phyloP scores from a whole-genome alignment of 2,329 filamentous ascomycete species.

The Fusarium hostae region DNA sequence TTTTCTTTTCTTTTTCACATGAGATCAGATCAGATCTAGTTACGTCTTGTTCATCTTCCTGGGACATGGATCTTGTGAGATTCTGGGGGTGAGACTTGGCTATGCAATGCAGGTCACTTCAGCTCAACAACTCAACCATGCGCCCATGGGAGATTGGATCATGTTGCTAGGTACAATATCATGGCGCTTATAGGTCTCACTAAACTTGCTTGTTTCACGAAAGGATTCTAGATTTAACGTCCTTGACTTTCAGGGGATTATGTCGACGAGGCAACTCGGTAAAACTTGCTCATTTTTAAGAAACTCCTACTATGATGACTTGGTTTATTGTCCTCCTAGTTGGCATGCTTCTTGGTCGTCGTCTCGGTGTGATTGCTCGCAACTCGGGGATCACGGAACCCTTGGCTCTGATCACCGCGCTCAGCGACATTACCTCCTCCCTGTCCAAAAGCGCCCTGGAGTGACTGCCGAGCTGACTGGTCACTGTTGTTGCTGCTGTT shows the following conservation, averaged over 20 bases:
- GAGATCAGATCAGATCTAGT: neutral
- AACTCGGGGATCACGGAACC: constrained; percentile 21
- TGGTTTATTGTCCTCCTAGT: constrained; percentile 7
- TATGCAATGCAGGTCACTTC: neutral
- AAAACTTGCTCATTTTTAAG: neutral
- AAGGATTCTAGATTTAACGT: neutral
- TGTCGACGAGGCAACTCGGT: neutral
- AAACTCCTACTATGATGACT: constrained; percentile 22
- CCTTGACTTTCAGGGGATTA: neutral
- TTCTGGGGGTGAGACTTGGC: neutral
- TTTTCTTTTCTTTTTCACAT: neutral
- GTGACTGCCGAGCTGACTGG: neutral
- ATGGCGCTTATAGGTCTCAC: neutral
- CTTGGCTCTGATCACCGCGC: constrained; percentile 16
- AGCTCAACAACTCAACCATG: constrained; percentile 25
- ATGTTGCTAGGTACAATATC: neutral
- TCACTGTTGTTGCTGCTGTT: neutral
- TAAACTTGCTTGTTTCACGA: neutral
- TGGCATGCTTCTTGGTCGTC: constrained; percentile 9
- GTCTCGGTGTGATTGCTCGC: constrained; percentile 33
- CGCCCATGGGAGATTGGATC: constrained; percentile 29
- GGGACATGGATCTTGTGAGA: neutral
- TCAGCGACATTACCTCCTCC: constrained; percentile 23
- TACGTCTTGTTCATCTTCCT: neutral
- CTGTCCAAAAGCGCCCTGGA: constrained; percentile 18